Evolutionary conservation across 305 asterid species (phyloP).

Genomic region (Fraxinus velutina): DNA sequence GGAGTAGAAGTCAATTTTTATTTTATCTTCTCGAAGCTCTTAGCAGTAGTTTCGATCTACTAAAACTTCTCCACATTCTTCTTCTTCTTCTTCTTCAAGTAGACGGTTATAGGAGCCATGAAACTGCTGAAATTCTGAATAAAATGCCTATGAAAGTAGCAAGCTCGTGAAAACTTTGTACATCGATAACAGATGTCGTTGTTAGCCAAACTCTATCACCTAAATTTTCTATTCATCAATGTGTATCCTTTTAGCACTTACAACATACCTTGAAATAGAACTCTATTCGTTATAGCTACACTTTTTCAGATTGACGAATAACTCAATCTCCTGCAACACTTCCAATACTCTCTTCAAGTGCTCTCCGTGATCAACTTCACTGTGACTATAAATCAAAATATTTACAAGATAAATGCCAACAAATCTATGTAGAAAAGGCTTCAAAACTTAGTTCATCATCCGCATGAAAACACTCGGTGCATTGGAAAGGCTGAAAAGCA

Average conservation of each 20-base stretch:
- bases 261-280: neutral
- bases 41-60: neutral
- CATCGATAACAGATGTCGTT: neutral
- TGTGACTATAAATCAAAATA: too few relatives aligned
- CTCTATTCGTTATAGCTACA: neutral
- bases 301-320: too few relatives aligned
- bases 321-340: too few relatives aligned
- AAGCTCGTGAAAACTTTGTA: neutral
- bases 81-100: neutral
- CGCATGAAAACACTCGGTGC: neutral
- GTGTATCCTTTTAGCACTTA: neutral
- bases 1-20: neutral
- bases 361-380: too few relatives aligned
- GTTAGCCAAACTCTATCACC: neutral
- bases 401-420: too few relatives aligned
- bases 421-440: neutral
- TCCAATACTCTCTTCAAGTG: too few relatives aligned
- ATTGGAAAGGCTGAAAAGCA: neutral
- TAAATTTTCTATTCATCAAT: neutral
- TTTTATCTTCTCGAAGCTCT: neutral
- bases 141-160: neutral
- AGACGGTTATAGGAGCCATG: neutral
- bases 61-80: neutral
- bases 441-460: neutral
- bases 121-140: neutral